A percentile compares a stretch with the other conserved stretches of the same genome.
Conservation (phyloP, 208 protist species). For the Crithidia sp. region DNA sequence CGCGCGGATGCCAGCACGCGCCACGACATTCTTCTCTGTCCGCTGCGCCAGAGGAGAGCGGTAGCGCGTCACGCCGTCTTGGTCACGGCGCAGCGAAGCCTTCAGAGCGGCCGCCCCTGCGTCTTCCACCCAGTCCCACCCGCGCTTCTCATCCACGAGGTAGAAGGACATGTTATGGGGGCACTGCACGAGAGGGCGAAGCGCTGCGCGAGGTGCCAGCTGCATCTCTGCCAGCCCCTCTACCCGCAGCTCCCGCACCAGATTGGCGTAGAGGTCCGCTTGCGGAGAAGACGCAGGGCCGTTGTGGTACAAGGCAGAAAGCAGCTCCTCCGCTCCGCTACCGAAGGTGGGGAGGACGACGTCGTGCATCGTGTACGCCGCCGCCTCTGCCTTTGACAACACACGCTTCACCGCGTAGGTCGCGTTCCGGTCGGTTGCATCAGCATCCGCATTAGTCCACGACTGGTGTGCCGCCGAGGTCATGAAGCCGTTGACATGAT, state of each 20-base stretch:
- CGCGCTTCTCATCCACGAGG: constrained; percentile 65
- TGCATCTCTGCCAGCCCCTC: constrained; percentile 61
- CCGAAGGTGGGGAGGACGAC: constrained; percentile 81
- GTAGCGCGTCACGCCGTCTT: constrained; percentile 72
- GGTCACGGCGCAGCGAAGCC: constrained; percentile 60
- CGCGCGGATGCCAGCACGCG: constrained; percentile 68
- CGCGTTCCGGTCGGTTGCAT: not conserved
- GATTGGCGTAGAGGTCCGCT: constrained; percentile 31
- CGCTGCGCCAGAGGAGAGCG: constrained; percentile 61
- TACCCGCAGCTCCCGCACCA: constrained; percentile 63
- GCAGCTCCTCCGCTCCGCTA: constrained; percentile 2
- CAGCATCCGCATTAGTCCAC: constrained; percentile 38
- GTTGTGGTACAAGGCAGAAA: not conserved
- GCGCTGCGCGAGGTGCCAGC: constrained; percentile 50
- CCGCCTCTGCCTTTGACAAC: constrained; percentile 45
- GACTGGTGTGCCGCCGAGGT: constrained; percentile 50
- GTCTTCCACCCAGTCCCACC: constrained; percentile 81
- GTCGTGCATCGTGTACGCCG: constrained; percentile 45
- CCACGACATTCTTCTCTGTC: constrained; percentile 60
- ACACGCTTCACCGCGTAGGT: constrained; percentile 26
- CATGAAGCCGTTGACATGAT: constrained; percentile 74
- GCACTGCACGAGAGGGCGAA: constrained; percentile 58
- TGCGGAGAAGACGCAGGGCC: not conserved
- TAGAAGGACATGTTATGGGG: constrained; percentile 55
- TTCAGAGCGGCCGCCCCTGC: constrained; percentile 36